Conservation (phyloP, 192 early-diverging fungal species). For the Podila epicladia region DNA sequence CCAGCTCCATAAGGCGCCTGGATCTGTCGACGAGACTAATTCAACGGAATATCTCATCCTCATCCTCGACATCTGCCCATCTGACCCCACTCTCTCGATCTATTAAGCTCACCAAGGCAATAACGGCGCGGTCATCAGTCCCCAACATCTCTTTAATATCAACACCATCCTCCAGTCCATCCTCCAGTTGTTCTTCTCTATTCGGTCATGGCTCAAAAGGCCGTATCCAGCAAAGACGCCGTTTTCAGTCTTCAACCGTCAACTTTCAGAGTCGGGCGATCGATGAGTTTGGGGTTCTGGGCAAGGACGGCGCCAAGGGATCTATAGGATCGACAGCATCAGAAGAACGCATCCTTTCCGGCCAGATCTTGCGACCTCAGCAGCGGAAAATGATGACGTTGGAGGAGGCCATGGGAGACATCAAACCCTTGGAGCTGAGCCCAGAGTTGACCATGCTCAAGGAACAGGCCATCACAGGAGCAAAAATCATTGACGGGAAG, state of each 20-base stretch:
- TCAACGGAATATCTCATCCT: conserved; percentile 10
- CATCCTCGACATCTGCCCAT: background rate
- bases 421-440: conserved; percentile 40
- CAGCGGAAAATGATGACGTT: conserved; percentile 27
- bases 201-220: background rate
- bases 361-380: conserved; percentile 14
- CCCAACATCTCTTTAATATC: background rate
- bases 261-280: conserved; percentile 26
- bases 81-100: background rate
- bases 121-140: background rate
- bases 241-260: conserved; percentile 18
- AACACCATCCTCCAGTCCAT: background rate
- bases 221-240: background rate
- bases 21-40: conserved; percentile 16
- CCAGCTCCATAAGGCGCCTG: conserved; percentile 10
- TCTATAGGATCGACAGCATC: background rate
- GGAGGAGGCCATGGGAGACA: conserved; percentile 42
- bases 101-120: background rate
- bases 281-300: conserved; percentile 19
- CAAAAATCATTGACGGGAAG: conserved; percentile 83
- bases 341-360: conserved; percentile 18
- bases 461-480: conserved; percentile 17
- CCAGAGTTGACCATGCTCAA: conserved; percentile 33
- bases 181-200: background rate
- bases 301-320: conserved; percentile 9